phyloP scores from a whole-genome alignment of 2,329 filamentous ascomycete genomes.

The Mollisiaceae sp. region DNA sequence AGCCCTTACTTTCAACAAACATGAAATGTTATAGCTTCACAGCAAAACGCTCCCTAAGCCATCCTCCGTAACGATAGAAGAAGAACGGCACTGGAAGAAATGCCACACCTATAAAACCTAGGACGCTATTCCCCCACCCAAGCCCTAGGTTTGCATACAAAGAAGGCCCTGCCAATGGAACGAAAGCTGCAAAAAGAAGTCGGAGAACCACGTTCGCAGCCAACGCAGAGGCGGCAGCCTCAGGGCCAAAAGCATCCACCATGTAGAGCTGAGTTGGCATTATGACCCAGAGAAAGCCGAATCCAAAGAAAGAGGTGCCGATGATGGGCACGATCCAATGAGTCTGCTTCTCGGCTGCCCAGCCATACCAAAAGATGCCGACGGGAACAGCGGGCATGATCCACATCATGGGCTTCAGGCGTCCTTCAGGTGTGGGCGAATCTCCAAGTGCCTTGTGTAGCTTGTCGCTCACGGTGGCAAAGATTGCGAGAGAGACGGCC shows the following conservation, averaged over 20 bases:
- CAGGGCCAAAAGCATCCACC: slow-evolving; percentile 42
- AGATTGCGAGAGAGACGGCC: slow-evolving; percentile 40
- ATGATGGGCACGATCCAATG: slow-evolving; percentile 66
- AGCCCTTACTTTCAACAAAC: no score
- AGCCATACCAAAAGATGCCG: slow-evolving; percentile 63
- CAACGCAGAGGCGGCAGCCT: slow-evolving; percentile 43
- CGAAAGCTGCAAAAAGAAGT: slow-evolving; percentile 40
- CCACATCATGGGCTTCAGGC: slow-evolving; percentile 59
- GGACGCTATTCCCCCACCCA: slow-evolving; percentile 42
- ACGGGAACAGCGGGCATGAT: slow-evolving; percentile 56
- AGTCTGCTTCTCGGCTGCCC: slow-evolving; percentile 55
- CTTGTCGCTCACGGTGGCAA: slow-evolving; percentile 29
- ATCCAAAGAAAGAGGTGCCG: slow-evolving; percentile 56
- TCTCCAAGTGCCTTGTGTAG: slow-evolving; percentile 34
- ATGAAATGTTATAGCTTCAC: slow-evolving; percentile 19
- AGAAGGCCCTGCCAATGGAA: slow-evolving; percentile 37
- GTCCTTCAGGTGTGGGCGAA: slow-evolving; percentile 48
- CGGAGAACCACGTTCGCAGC: slow-evolving; percentile 44
- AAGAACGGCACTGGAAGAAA: slow-evolving; percentile 30
- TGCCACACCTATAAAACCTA: slow-evolving; percentile 47
- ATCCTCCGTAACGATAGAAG: slow-evolving; percentile 19
- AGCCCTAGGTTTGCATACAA: slow-evolving; percentile 42
- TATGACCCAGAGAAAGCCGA: slow-evolving; percentile 47
- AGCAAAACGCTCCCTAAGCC: slow-evolving; percentile 18
- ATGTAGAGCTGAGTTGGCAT: slow-evolving; percentile 43